A percentile compares a stretch with the other conserved stretches of the same genome.
phyloP scores from a whole-genome alignment of 2,329 filamentous ascomycete genomes.

The Aspergillus novoparasiticus region DNA sequence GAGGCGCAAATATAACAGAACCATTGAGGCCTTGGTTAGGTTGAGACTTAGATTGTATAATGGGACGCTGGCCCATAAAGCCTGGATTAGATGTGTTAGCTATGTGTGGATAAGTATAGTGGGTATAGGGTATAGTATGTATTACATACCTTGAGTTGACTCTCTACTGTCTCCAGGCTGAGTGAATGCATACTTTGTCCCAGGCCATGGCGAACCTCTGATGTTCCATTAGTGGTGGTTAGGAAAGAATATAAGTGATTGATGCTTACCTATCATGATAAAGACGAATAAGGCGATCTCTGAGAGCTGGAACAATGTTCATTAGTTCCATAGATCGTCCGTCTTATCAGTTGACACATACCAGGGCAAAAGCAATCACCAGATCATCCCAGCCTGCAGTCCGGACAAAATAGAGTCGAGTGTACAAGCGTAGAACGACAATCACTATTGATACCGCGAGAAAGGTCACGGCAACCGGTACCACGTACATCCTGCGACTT shows the following conservation, averaged over 20 bases:
- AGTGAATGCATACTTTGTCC: conserved; percentile 15
- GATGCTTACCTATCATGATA: conserved; percentile 15
- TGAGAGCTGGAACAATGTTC: conserved; percentile 6
- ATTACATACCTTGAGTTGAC: conserved; percentile 27
- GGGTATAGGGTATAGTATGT: background rate
- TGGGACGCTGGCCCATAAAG: conserved; percentile 35
- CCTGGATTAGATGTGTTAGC: conserved; percentile 17
- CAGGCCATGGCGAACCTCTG: conserved; percentile 29
- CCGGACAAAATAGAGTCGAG: conserved; percentile 25
- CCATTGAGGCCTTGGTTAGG: conserved; percentile 35
- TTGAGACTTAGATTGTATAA: conserved; percentile 38
- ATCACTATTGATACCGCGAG: conserved; percentile 21
- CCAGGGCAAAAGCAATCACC: conserved; percentile 26
- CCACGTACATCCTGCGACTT: conserved; percentile 25
- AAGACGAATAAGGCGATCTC: conserved; percentile 18
- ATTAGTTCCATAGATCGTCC: conserved; percentile 5
- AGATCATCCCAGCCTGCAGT: conserved; percentile 32
- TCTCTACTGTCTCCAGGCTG: background rate
- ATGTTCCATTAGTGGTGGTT: background rate
- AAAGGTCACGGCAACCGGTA: conserved; percentile 24
- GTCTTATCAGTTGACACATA: conserved; percentile 6
- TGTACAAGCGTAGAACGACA: conserved; percentile 27
- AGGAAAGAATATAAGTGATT: background rate
- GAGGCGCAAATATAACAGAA: conserved; percentile 35
- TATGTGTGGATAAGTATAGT: background rate